Evolutionary conservation across 768 basidiomycete genomes (phyloP).

Genomic region (Suillus ampliporus): DNA sequence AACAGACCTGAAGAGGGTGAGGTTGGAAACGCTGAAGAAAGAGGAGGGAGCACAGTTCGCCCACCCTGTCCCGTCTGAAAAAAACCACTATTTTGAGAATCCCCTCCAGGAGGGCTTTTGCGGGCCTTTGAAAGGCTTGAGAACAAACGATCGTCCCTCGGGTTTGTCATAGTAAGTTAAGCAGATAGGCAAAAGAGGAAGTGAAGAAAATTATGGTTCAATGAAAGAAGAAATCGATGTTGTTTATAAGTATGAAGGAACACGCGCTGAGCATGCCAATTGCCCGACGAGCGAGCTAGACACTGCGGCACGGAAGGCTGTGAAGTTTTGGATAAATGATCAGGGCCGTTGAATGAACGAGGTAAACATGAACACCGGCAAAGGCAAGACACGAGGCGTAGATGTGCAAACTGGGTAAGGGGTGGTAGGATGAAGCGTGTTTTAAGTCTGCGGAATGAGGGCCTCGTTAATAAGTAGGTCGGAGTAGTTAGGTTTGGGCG

Average conservation of each 20-base stretch:
- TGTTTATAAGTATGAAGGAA: slow-evolving; percentile 52
- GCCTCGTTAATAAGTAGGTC: slow-evolving; percentile 37
- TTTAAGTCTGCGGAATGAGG: slow-evolving; percentile 35
- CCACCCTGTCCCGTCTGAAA: slow-evolving; percentile 86
- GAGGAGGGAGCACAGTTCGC: slow-evolving; percentile 87
- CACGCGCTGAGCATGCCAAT: slow-evolving; percentile 50
- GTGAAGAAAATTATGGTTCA: slow-evolving; percentile 48
- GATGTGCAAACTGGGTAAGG: slow-evolving; percentile 44
- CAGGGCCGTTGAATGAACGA: slow-evolving; percentile 52
- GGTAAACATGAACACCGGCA: slow-evolving; percentile 54
- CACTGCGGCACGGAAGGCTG: slow-evolving; percentile 45
- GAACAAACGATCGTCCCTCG: slow-evolving; percentile 75
- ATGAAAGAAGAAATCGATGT: slow-evolving; percentile 58
- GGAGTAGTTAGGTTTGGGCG: slow-evolving; percentile 21
- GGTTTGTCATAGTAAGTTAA: slow-evolving; percentile 69
- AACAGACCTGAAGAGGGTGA: slow-evolving; percentile 91
- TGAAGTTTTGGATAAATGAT: slow-evolving; percentile 42
- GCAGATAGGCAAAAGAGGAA: slow-evolving; percentile 63
- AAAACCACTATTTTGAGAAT: slow-evolving; percentile 65
- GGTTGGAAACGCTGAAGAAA: slow-evolving; percentile 85
- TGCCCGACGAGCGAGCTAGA: slow-evolving; percentile 41
- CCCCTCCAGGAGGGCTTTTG: slow-evolving; percentile 67
- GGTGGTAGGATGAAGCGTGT: slow-evolving; percentile 38
- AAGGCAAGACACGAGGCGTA: slow-evolving; percentile 53
- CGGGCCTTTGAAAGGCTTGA: slow-evolving; percentile 65